phyloP scores from a whole-genome alignment of 164 flowering plant species.

The Kingdonia uniflora region DNA sequence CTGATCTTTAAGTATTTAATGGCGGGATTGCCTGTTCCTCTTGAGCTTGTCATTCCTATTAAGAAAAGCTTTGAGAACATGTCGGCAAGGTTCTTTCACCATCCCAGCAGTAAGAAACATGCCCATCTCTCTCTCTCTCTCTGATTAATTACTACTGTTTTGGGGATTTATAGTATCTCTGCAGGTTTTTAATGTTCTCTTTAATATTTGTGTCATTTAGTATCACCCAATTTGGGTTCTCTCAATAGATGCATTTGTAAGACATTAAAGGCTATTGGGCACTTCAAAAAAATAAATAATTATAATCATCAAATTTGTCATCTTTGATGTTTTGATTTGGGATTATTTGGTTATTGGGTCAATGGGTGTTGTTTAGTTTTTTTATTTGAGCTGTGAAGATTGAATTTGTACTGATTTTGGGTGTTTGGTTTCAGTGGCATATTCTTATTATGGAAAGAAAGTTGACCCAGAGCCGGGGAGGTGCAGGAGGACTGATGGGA shows the following conservation, averaged over 20 bases:
- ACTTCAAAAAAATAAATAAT: no score
- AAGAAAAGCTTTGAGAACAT: slow-evolving; percentile 32
- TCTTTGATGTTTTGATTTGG: no score
- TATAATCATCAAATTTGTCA: no score
- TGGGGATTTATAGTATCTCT: neutral
- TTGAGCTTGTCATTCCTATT: slow-evolving; percentile 42
- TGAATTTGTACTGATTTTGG: neutral
- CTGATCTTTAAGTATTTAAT: slow-evolving; percentile 49
- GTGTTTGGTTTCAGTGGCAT: slow-evolving; percentile 40
- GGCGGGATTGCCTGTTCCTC: slow-evolving; percentile 56
- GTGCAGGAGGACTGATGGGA: slow-evolving; percentile 70
- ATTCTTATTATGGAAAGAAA: slow-evolving; percentile 62
- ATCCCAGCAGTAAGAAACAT: slow-evolving; percentile 31
- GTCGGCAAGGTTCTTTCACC: slow-evolving; percentile 35
- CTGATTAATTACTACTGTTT: neutral
- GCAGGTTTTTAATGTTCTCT: no score
- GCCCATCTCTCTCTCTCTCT: slow-evolving; percentile 5
- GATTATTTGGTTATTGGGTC: no score
- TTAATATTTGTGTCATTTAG: no score
- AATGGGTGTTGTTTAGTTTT: neutral
- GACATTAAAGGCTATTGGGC: no score
- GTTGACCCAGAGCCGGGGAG: slow-evolving; percentile 69
- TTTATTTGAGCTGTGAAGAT: neutral
- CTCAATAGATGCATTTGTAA: no score
- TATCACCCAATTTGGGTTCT: no score